These are phyloP conservation scores for Neopestalotiopsis sp. DNA, from an alignment of 2,329 filamentous ascomycete species.

Conservation along the genomic window DNA sequence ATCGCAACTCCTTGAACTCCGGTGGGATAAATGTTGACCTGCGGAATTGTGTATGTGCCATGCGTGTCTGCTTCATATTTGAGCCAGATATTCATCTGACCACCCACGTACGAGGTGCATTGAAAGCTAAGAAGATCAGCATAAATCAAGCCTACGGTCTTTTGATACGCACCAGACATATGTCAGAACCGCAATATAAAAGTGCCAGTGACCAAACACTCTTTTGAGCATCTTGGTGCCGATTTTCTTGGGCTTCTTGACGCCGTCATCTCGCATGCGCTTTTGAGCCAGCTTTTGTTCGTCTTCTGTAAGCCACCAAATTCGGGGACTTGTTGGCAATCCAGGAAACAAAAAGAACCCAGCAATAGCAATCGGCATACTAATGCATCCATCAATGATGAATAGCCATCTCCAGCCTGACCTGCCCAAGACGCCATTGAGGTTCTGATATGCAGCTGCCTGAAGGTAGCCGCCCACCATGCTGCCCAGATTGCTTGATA, in stretches of 20 bases:
- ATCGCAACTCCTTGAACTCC: conserved; percentile 33
- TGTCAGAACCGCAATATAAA: conserved; percentile 29
- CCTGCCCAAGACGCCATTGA: conserved; percentile 50
- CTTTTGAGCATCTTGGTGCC: conserved; percentile 31
- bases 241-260: conserved; percentile 25
- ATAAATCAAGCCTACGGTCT: neutral
- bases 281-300: conserved; percentile 39
- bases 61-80: conserved; percentile 22
- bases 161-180: conserved; percentile 25
- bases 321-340: conserved; percentile 39
- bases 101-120: conserved; percentile 23
- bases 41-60: conserved; percentile 23
- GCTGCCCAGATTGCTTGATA: conserved; percentile 49
- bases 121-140: conserved; percentile 17
- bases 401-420: conserved; percentile 19
- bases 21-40: conserved; percentile 29
- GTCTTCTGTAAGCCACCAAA: conserved; percentile 36
- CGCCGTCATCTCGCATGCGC: conserved; percentile 30
- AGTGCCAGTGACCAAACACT: conserved; percentile 33
- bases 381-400: conserved; percentile 58
- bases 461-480: conserved; percentile 58
- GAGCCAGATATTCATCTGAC: conserved; percentile 27
- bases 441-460: conserved; percentile 52
- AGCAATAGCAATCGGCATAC: conserved; percentile 52
- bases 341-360: conserved; percentile 49